A percentile compares a stretch with the other conserved stretches of the same genome.
These are phyloP conservation scores for Rosa hybrid DNA, from an alignment of 331 rosid genomes.

Conservation along the genomic window DNA sequence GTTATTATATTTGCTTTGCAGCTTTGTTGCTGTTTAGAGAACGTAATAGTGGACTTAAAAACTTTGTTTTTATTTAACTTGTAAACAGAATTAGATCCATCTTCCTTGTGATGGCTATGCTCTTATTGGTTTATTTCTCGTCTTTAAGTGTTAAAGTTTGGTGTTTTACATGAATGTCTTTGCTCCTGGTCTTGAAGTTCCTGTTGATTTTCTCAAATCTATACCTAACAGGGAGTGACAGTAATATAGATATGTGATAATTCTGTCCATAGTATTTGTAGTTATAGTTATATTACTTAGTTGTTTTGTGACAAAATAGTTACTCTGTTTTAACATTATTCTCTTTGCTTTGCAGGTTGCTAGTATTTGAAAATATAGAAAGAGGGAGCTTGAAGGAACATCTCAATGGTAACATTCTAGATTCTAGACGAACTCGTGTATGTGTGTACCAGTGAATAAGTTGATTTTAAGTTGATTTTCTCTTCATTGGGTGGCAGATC, in stretches of 20 bases:
- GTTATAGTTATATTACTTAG: background rate
- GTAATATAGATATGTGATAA: background rate
- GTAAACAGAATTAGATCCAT: background rate
- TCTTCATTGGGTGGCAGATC: slow-evolving; percentile 54
- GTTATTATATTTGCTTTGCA: background rate
- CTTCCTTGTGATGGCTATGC: background rate
- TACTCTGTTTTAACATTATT: background rate
- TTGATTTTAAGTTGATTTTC: slow-evolving; percentile 24
- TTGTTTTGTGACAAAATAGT: slow-evolving; percentile 11
- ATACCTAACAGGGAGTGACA: background rate
- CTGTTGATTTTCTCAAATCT: slow-evolving; percentile 6
- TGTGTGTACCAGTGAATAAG: background rate
- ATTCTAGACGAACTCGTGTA: slow-evolving; percentile 12
- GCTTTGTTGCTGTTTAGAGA: background rate
- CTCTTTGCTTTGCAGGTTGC: slow-evolving; percentile 51
- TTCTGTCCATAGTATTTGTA: background rate
- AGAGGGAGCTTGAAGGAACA: slow-evolving; percentile 93
- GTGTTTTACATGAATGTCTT: background rate
- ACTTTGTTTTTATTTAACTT: background rate
- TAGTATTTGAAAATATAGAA: slow-evolving; percentile 72
- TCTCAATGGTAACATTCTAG: slow-evolving; percentile 65
- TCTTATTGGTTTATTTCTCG: background rate
- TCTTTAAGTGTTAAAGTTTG: background rate
- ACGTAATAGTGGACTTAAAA: background rate
- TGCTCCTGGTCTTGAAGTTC: background rate